Evolutionary conservation across 73 alveolate genomes (phyloP).

Genomic region (Uronychia setigera): DNA sequence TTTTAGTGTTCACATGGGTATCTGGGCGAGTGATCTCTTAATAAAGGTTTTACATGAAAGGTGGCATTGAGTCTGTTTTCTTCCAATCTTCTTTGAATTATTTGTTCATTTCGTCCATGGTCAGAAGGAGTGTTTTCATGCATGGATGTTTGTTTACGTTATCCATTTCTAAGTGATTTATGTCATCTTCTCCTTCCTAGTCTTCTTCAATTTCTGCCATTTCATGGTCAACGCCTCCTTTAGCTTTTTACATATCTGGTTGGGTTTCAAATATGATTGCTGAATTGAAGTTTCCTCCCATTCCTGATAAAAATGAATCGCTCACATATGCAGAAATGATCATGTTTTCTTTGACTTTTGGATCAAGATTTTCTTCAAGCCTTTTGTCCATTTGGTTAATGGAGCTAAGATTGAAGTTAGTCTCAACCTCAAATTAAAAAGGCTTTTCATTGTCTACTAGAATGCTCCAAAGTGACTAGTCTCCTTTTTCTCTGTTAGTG

Average conservation of each 20-base stretch:
- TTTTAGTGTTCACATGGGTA: constrained; percentile 69
- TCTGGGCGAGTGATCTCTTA: constrained; percentile 80
- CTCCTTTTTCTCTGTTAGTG: constrained; percentile 80
- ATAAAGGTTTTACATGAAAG: constrained; percentile 87
- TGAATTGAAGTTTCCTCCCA: constrained; percentile 45
- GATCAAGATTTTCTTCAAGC: constrained; percentile 26
- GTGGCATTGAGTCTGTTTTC: constrained; percentile 85
- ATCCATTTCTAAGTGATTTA: constrained; percentile 77
- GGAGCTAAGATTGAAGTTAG: constrained; percentile 78
- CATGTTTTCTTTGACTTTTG: constrained; percentile 27
- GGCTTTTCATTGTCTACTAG: constrained; percentile 76
- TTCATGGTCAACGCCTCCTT: constrained; percentile 8
- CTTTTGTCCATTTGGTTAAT: constrained; percentile 60
- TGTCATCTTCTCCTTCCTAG: constrained; percentile 21
- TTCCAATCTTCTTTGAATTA: constrained; percentile 74
- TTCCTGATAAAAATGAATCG: constrained; percentile 24
- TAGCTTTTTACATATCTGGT: constrained; percentile 24
- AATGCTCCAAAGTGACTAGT: constrained; percentile 75
- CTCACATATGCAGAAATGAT: constrained; percentile 46
- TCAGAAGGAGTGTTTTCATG: constrained; percentile 86
- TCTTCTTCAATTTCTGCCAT: constrained; percentile 21
- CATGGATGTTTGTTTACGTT: constrained; percentile 86
- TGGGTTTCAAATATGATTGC: constrained; percentile 56
- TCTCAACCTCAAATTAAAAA: constrained; percentile 92
- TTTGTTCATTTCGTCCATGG: constrained; percentile 79